Evolutionary conservation across 176 grass and related monocot genomes (phyloP).

Genomic region (Musa itinerans): DNA sequence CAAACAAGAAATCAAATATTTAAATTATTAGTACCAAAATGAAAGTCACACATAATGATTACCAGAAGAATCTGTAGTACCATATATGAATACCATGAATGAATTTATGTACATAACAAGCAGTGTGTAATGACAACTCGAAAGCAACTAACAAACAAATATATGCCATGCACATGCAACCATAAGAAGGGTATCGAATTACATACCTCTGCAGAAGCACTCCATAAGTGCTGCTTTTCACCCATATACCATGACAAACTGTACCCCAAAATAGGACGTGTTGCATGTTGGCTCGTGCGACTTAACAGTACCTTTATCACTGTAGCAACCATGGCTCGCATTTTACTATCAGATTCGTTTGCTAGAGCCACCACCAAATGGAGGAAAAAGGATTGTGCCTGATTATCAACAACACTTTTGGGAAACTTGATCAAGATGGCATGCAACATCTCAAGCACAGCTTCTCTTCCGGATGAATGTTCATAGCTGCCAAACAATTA

Average conservation of each 20-base stretch:
- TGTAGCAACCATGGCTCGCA: slow-evolving; percentile 53
- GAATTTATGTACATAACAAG: neutral
- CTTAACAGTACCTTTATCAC: slow-evolving; percentile 55
- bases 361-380: slow-evolving; percentile 67
- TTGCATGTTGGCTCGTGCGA: slow-evolving; percentile 45
- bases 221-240: slow-evolving; percentile 68
- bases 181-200: neutral
- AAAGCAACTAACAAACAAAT: neutral
- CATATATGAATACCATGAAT: neutral
- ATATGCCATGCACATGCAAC: neutral
- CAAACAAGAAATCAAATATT: neutral
- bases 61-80: neutral
- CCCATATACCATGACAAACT: slow-evolving; percentile 65
- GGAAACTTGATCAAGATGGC: slow-evolving; percentile 87
- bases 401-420: slow-evolving; percentile 68
- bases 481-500: slow-evolving; percentile 54
- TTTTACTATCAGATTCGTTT: slow-evolving; percentile 63
- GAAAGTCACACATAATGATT: neutral
- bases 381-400: slow-evolving; percentile 79
- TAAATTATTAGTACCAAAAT: neutral
- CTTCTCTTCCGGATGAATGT: slow-evolving; percentile 82
- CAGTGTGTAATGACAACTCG: neutral
- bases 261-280: slow-evolving; percentile 53
- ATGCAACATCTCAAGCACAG: slow-evolving; percentile 86
- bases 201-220: slow-evolving; percentile 68